Conservation (phyloP, 2,329 filamentous ascomycete genomes). For the Clarireedia paspali region DNA sequence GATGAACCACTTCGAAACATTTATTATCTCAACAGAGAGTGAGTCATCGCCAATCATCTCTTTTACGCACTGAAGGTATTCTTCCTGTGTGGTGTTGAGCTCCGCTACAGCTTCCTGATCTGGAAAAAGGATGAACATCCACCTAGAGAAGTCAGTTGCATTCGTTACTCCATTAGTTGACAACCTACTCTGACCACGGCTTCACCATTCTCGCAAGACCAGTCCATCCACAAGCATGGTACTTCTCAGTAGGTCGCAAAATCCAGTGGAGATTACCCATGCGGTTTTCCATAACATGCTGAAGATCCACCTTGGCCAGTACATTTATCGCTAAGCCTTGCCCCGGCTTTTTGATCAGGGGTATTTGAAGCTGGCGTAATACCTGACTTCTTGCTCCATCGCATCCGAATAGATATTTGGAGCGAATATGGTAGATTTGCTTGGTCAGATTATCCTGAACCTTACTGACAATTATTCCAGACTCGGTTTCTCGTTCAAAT, state of each 20-base stretch:
- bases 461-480: conserved; percentile 25
- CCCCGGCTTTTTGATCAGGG: conserved; percentile 37
- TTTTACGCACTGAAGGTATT: conserved; percentile 39
- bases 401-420: conserved; percentile 51
- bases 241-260: conserved; percentile 44
- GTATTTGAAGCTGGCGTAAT: conserved; percentile 38
- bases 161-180: not conserved
- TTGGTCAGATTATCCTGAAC: conserved; percentile 33
- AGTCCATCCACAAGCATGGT: conserved; percentile 44
- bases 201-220: conserved; percentile 51
- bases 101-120: conserved; percentile 31
- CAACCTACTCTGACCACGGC: conserved; percentile 45
- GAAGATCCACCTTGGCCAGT: conserved; percentile 42
- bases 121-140: conserved; percentile 49
- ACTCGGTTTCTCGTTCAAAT: conserved; percentile 20
- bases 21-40: conserved; percentile 42
- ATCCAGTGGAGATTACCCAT: conserved; percentile 55
- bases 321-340: conserved; percentile 44
- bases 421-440: conserved; percentile 37
- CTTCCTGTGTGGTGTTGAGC: conserved; percentile 37
- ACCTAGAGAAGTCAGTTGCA: conserved; percentile 28
- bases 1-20: conserved; percentile 50
- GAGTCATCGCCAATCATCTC: conserved; percentile 49
- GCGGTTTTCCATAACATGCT: conserved; percentile 40
- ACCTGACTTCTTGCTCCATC: conserved; percentile 45